Conservation (phyloP, 202 grass and related monocot species). For the Carex sylvatica region DNA sequence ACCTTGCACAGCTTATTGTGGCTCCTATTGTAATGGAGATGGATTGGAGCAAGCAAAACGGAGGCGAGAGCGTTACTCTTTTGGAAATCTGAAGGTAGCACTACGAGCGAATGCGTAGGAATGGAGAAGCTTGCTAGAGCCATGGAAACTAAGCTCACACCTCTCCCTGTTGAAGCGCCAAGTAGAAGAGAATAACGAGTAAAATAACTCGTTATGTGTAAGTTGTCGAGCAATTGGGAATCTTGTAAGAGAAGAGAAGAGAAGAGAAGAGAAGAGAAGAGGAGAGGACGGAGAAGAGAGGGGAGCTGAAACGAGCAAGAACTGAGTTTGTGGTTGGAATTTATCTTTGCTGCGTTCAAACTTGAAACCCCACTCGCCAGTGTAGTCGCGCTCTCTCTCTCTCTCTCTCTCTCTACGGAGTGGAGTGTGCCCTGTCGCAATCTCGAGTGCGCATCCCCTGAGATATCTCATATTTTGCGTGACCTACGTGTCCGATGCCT, state of each 20-base stretch:
- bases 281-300: conserved; percentile 7
- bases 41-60: conserved; percentile 30
- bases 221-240: background rate
- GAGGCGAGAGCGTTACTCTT: conserved; percentile 5
- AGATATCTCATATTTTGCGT: no score
- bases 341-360: conserved; percentile 27
- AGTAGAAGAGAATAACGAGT: conserved; percentile 1
- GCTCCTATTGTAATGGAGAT: conserved; percentile 41
- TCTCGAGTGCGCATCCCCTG: no score
- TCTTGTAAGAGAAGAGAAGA: conserved; percentile 27
- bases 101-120: conserved; percentile 34
- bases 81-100: conserved; percentile 39
- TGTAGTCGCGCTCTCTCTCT: conserved; percentile 1
- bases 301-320: background rate
- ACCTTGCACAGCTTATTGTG: conserved; percentile 51
- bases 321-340: conserved; percentile 47
- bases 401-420: background rate
- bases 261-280: background rate
- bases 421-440: background rate
- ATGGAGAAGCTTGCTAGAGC: conserved; percentile 54
- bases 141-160: conserved; percentile 38
- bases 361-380: background rate
- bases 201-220: conserved; percentile 9
- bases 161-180: background rate
- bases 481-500: no score